Percentiles rank a stretch among this genome's conserved stretches.
Conservation (phyloP, 2,329 filamentous ascomycete genomes). For the Pestalotiopsis sp. region DNA sequence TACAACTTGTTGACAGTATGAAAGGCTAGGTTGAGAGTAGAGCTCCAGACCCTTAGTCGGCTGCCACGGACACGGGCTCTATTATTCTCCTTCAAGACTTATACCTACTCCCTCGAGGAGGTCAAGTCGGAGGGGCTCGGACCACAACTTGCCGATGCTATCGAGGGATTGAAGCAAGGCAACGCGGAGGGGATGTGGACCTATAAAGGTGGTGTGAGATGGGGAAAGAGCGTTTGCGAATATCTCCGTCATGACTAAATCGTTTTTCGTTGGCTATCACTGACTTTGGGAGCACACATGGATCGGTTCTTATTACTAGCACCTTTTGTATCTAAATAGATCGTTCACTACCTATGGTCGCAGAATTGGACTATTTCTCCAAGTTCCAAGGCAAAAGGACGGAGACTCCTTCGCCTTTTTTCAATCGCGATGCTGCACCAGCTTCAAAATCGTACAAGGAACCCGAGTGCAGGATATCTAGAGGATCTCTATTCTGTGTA, state of each 20-base stretch:
- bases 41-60: conserved; percentile 54
- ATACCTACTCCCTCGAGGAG: conserved; percentile 49
- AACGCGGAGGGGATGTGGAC: conserved; percentile 57
- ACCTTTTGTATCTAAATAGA: no score
- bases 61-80: conserved; percentile 49
- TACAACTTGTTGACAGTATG: background rate
- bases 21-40: conserved; percentile 21
- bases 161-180: conserved; percentile 52
- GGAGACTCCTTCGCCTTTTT: no score
- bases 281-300: no score
- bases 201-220: conserved; percentile 17
- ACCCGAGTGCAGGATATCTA: no score
- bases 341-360: no score
- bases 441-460: no score
- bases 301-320: no score
- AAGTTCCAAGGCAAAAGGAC: no score
- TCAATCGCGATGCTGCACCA: no score
- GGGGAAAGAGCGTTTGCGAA: conserved; percentile 49
- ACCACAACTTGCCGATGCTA: conserved; percentile 48
- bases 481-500: no score
- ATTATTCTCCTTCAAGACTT: conserved; percentile 60
- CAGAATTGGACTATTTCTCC: no score
- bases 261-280: no score
- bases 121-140: conserved; percentile 54
- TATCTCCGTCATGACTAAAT: conserved; percentile 39